phyloP scores from a whole-genome alignment of 768 basidiomycete genomes.

The Sistotremastrum niveocremeum region DNA sequence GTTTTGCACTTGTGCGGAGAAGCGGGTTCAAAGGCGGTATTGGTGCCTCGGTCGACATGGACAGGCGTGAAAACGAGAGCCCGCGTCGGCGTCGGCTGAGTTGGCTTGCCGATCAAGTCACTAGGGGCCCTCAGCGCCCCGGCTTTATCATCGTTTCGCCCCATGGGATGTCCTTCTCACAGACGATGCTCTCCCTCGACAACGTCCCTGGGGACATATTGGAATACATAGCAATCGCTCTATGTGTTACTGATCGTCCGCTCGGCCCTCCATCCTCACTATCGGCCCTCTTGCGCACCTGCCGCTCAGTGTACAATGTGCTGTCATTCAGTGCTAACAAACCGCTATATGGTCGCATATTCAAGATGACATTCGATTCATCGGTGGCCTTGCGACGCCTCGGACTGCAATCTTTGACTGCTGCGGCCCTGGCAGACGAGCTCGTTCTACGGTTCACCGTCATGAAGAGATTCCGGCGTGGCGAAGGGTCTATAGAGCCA shows the following conservation, averaged over 20 bases:
- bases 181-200: constrained; percentile 12
- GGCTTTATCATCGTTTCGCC: too few species aligned
- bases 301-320: constrained; percentile 21
- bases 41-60: constrained; percentile 26
- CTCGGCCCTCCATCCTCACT: constrained; percentile 35
- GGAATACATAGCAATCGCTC: constrained; percentile 36
- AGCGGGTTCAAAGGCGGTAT: constrained; percentile 57
- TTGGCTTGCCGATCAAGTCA: too few species aligned
- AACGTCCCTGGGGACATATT: constrained; percentile 32
- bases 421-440: constrained; percentile 43
- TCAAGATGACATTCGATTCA: constrained; percentile 41
- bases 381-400: constrained; percentile 40
- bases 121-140: too few species aligned
- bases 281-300: constrained; percentile 35
- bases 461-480: constrained; percentile 42
- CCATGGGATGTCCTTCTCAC: background rate
- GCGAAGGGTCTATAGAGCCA: constrained; percentile 24
- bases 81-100: too few species aligned
- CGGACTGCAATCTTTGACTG: constrained; percentile 14
- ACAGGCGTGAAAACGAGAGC: constrained; percentile 2
- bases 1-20: constrained; percentile 49
- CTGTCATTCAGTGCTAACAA: constrained; percentile 17
- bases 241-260: constrained; percentile 22
- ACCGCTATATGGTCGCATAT: constrained; percentile 40
- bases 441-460: constrained; percentile 45